Evolutionary conservation across 1,284 basidiomycete species (phyloP), one percentile per base, ranked within the genome.

Genomic region (Apiotrichum akiyoshidainum): DNA sequence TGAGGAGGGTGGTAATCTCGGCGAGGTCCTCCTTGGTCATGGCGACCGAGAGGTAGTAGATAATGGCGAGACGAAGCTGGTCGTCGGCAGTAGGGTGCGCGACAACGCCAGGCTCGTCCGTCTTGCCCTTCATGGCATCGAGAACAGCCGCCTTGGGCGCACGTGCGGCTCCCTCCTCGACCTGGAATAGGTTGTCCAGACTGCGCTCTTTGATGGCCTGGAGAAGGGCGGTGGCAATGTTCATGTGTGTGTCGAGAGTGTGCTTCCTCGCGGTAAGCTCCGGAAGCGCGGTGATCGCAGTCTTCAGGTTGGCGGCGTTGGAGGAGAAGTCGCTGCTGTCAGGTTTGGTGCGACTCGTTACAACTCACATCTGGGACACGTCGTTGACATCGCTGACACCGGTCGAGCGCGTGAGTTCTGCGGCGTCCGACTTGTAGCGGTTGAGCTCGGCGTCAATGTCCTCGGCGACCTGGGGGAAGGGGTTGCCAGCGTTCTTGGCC

Each of bases 241-340:
- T 98, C 94, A 99, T 99, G 72, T 99, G 95, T 1, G 95, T 93
- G 75, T 99, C 96, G 39, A 99, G 84, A 2, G 91, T 95, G 48
- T 92, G 88, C 71, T 99, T 99, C 46, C 96, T 85, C 19, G 95
- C 93, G 4, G 95, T 98, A 46, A 99, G 81, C 75, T 99, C 95
- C 1, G 96, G 96, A n/a, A 99, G 82, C 58, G 94, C 92, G 0
- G 95, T 99, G 73, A 99, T 97, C 4, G 96, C 96, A 0, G 92
- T 93, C 80, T 98, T 99, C 55, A 99, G 82, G 76, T 99, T 90
- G 10, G 92, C 84, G 8, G 96, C 94, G 74, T 98, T 98, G 22
- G 91, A 87, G 1, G 92, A 87, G n/a, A 96, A 83, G 72, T 99
- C 93, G 56, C 91, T 92, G 66, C 11, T 39, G 48, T 60, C 55